These are phyloP conservation scores for Tetracentron sinense DNA, from an alignment of 164 flowering plant species.

Conservation along the genomic window DNA sequence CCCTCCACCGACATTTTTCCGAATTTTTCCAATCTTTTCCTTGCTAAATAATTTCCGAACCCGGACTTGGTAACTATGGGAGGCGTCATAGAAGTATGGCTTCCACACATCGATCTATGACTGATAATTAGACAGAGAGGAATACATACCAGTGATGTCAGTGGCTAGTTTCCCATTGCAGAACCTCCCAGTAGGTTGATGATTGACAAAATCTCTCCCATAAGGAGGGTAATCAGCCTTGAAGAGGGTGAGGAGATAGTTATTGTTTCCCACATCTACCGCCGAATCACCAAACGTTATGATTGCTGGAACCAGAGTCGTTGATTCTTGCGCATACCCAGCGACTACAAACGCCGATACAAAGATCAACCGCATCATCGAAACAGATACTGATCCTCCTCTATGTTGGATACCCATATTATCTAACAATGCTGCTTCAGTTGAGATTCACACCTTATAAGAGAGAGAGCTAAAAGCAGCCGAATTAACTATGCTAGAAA, in stretches of 20 bases:
- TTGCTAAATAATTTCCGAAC: no score
- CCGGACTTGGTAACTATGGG: no score
- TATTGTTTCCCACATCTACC: constrained; percentile 90
- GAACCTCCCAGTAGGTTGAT: constrained; percentile 82
- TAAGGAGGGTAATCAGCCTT: constrained; percentile 92
- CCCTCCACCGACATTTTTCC: no score
- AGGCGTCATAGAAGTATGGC: no score
- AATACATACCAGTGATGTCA: constrained; percentile 67
- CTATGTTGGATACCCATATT: no score
- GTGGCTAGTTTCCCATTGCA: constrained; percentile 96
- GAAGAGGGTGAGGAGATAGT: constrained; percentile 67
- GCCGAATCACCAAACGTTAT: constrained; percentile 84
- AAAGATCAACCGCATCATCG: neutral
- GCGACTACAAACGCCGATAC: neutral
- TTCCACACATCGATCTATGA: no score
- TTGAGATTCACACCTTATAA: neutral
- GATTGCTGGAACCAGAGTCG: constrained; percentile 70
- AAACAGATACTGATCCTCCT: neutral
- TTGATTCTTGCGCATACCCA: constrained; percentile 24
- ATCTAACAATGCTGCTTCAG: neutral
- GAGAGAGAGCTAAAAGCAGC: no score
- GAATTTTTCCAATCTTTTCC: no score
- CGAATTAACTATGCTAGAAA: neutral
- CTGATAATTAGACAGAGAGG: neutral
- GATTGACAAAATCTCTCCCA: constrained; percentile 70